Percentiles rank a stretch among this genome's conserved stretches.
These are phyloP conservation scores for Leptosphaerulina australis DNA, from an alignment of 2,329 filamentous ascomycete species.

Conservation along the genomic window DNA sequence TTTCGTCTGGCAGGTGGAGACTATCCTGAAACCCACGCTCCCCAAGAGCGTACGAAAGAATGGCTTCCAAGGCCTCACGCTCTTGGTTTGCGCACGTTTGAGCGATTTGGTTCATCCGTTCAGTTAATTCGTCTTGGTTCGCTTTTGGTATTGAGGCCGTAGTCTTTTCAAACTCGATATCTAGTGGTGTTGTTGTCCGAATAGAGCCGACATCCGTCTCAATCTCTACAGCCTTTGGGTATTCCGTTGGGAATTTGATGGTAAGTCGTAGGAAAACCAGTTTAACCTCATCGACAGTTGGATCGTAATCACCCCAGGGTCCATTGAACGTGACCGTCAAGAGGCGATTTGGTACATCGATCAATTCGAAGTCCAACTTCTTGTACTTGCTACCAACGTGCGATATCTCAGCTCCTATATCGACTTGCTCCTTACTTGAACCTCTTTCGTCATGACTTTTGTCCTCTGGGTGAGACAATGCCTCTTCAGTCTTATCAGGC, in stretches of 20 bases:
- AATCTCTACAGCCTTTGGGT: constrained; percentile 58
- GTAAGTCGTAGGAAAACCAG: constrained; percentile 63
- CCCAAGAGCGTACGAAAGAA: constrained; percentile 66
- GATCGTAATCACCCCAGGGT: constrained; percentile 60
- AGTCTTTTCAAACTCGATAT: constrained; percentile 63
- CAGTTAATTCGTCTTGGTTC: constrained; percentile 54
- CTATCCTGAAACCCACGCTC: constrained; percentile 65
- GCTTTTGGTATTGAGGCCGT: constrained; percentile 59
- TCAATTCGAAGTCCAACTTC: constrained; percentile 65
- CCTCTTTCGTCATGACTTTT: constrained; percentile 23
- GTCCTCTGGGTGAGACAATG: constrained; percentile 23
- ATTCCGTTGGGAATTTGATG: constrained; percentile 63
- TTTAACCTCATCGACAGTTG: constrained; percentile 38
- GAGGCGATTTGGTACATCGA: constrained; percentile 61
- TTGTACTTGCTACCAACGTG: constrained; percentile 66
- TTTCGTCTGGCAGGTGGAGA: constrained; percentile 54
- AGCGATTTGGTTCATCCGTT: constrained; percentile 61
- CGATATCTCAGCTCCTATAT: constrained; percentile 65
- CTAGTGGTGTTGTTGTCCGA: constrained; percentile 53
- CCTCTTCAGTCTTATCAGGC: constrained; percentile 32
- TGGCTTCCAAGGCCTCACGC: constrained; percentile 64
- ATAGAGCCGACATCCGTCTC: constrained; percentile 26
- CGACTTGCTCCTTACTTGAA: constrained; percentile 53
- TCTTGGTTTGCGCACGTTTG: constrained; percentile 60
- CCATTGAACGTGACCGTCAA: constrained; percentile 64